Evolutionary conservation across 129 eudicot species (phyloP), one percentile per base, ranked within the genome.

Genomic region (Arctium minus): DNA sequence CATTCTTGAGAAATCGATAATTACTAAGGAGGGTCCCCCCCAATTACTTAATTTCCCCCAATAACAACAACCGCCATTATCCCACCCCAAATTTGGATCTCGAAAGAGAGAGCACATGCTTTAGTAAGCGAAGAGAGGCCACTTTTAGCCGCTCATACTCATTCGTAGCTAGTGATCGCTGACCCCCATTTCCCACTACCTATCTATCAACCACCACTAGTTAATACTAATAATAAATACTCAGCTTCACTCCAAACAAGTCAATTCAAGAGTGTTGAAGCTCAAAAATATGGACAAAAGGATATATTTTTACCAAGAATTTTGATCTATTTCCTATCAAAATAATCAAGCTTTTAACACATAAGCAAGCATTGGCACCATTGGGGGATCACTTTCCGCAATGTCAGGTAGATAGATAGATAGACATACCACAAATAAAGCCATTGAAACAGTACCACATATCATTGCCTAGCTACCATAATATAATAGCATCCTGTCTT

Each of bases 51-150:
- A 60, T 82, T 88, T 74, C 13, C 80, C 12, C 13, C 79, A 70
- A 73, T 82, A 80, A 85, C 88, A 88, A 82, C 97, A 83, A 91
- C 88, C 81, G 82, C 85, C 91, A 84, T 88, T 79, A 90, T 88
- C 85, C 82, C 85, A 76, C 83, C 80, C 85, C 86, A 88, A 82
- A 85, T 12, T 82, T 74, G 79, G 89, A 80, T 71, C 82, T 76
- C 78, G 81, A 74, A 82, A 36, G 68, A 60, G 68, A 60, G 6
- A 60, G 68, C 85, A 92, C 91, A 86, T 86, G 90, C 87, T 86
- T 80, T 56, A 42, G 83, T 42, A 72, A 72, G 76, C 56, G 53
- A 72, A 22, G 27, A 22, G 27, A 82, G 83, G 74, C 46, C 70
- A 78, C 85, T 81, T 75, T 72, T 75, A 85, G 83, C 87, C 87